Evolutionary conservation across 257 asterid species (phyloP).

Genomic region (Salvia hispanica): DNA sequence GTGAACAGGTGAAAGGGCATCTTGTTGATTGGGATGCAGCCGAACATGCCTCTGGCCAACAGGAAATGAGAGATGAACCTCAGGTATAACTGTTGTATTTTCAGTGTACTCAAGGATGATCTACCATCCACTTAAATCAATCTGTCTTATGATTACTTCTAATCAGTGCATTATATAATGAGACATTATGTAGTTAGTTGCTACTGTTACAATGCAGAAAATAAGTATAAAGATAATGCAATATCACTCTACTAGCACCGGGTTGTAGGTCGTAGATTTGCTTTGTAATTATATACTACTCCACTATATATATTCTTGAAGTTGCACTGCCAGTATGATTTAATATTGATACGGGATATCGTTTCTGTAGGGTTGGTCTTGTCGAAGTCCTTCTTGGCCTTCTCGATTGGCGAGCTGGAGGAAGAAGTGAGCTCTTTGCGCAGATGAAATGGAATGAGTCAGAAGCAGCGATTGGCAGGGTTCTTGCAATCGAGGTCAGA

Average conservation of each 20-base stretch:
- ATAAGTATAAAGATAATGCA: constrained; percentile 3
- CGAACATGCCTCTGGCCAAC: constrained; percentile 90
- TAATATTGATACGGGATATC: constrained; percentile 22
- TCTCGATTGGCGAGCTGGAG: constrained; percentile 99
- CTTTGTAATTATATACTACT: too few species aligned
- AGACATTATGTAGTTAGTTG: constrained; percentile 18
- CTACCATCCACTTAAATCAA: not conserved
- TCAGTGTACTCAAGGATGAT: constrained; percentile 29
- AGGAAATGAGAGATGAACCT: constrained; percentile 97
- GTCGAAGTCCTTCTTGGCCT: constrained; percentile 97
- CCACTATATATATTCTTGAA: constrained; percentile 16
- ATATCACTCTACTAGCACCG: constrained; percentile 12
- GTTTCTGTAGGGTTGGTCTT: constrained; percentile 83
- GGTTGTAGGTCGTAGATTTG: constrained; percentile 12
- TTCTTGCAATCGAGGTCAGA: constrained; percentile 92
- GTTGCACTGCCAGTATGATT: constrained; percentile 15
- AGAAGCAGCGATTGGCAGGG: constrained; percentile 94
- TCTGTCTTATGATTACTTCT: constrained; percentile 1
- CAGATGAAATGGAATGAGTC: constrained; percentile 99
- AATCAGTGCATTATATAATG: constrained; percentile 7
- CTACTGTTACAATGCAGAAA: not conserved
- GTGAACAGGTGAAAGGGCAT: constrained; percentile 88
- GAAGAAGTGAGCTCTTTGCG: constrained; percentile 71
- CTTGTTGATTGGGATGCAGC: constrained; percentile 98
- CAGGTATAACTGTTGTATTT: constrained; percentile 58